Conservation (phyloP, 169 alveolate species). For the Plasmodium fragile region DNA sequence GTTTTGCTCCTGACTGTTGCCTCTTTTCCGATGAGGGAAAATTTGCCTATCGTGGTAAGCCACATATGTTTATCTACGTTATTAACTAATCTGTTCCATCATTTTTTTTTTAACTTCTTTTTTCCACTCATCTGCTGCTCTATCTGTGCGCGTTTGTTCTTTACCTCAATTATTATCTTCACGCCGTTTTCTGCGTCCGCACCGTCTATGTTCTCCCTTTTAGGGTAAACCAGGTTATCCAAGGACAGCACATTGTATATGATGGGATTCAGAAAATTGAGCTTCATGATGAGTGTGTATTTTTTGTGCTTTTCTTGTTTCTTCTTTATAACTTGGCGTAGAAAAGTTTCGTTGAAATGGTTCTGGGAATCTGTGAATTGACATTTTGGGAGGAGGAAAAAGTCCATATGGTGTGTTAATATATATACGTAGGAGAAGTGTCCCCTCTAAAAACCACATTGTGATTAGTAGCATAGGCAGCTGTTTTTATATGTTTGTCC, state of each 20-base stretch:
- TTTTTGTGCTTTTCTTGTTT: slow-evolving; percentile 26
- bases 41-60: neutral
- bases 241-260: slow-evolving; percentile 32
- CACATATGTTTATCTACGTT: neutral
- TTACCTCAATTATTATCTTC: slow-evolving; percentile 70
- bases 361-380: slow-evolving; percentile 22
- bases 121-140: neutral
- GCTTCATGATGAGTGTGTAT: slow-evolving; percentile 57
- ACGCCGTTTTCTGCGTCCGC: neutral
- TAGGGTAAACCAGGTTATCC: slow-evolving; percentile 10
- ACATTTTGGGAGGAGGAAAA: neutral
- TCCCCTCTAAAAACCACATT: neutral
- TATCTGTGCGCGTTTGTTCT: neutral
- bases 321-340: slow-evolving; percentile 45
- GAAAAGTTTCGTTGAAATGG: slow-evolving; percentile 28
- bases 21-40: neutral
- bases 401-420: neutral
- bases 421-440: neutral
- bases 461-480: neutral
- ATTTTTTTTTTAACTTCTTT: neutral
- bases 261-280: slow-evolving; percentile 32
- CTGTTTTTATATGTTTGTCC: neutral
- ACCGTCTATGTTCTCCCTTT: neutral
- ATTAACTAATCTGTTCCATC: neutral
- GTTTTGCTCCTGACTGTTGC: neutral